These are phyloP conservation scores for Pythium aphanidermatum DNA, from an alignment of 352 stramenopile genomes.

Conservation along the genomic window DNA sequence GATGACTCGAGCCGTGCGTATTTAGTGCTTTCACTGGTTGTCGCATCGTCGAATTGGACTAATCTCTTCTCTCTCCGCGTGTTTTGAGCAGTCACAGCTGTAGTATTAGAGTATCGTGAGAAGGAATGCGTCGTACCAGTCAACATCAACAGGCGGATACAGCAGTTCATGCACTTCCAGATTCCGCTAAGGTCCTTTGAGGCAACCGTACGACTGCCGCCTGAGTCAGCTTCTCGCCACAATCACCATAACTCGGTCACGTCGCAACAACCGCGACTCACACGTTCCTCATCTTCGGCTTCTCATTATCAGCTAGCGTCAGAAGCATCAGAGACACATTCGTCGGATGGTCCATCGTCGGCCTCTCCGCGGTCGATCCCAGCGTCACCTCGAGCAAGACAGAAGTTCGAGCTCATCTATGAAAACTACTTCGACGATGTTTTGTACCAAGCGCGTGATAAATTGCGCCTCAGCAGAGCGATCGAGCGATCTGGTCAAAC, in stretches of 20 bases:
- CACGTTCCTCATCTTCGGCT: conserved; percentile 1
- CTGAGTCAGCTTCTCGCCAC: conserved; percentile 25
- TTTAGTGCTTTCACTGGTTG: too few relatives aligned
- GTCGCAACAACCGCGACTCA: too few relatives aligned
- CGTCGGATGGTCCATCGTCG: conserved; percentile 23
- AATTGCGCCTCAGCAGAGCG: conserved; percentile 63
- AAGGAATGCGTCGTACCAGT: conserved; percentile 78
- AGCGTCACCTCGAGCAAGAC: conserved; percentile 60
- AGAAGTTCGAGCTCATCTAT: conserved; percentile 71
- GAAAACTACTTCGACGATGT: conserved; percentile 82
- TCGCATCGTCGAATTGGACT: too few relatives aligned
- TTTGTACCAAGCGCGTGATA: conserved; percentile 74
- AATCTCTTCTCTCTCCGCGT: too few relatives aligned
- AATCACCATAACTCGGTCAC: conserved; percentile 9
- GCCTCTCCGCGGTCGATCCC: conserved; percentile 79
- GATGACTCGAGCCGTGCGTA: conserved; percentile 60
- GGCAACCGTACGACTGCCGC: conserved; percentile 67
- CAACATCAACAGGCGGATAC: conserved; percentile 83
- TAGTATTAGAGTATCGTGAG: conserved; percentile 83
- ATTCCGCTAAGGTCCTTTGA: conserved; percentile 82
- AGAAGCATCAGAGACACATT: too few relatives aligned
- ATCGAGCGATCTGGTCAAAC: conserved; percentile 59
- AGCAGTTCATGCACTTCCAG: conserved; percentile 85
- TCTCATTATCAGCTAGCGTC: conserved; percentile 6
- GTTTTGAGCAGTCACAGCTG: conserved; percentile 51